phyloP scores from a whole-genome alignment of 1,284 basidiomycete genomes.

The Cystobasidium pallidum region DNA sequence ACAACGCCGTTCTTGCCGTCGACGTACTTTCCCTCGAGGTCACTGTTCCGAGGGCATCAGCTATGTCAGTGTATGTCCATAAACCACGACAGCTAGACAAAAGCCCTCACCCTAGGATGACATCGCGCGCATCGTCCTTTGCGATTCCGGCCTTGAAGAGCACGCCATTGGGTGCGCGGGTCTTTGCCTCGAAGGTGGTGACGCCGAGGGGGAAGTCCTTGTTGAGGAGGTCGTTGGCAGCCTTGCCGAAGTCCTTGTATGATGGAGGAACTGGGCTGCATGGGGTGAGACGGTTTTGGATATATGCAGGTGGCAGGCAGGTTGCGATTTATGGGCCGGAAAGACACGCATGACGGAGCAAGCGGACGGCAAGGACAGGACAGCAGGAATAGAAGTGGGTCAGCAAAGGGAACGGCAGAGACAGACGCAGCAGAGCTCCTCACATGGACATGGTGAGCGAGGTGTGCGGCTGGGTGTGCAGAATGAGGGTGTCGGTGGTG shows the following conservation, averaged over 20 bases:
- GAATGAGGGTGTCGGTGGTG: background rate
- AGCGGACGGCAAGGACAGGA: background rate
- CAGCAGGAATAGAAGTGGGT: too few species aligned
- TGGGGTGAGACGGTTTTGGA: background rate
- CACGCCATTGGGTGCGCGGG: conserved; percentile 72
- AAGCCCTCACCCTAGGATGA: conserved; percentile 66
- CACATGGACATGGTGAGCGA: background rate
- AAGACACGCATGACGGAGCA: conserved; percentile 19
- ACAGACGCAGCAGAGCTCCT: background rate
- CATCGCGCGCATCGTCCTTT: conserved; percentile 71
- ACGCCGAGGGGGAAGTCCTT: conserved; percentile 91
- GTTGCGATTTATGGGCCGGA: conserved; percentile 3
- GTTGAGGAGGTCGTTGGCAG: conserved; percentile 61
- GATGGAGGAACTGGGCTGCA: conserved; percentile 43
- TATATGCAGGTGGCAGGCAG: too few species aligned
- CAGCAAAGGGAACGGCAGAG: background rate
- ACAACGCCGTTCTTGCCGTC: conserved; percentile 86
- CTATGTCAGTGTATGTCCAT: background rate
- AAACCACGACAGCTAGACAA: too few species aligned
- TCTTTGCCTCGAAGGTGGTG: conserved; percentile 67
- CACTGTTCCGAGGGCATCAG: conserved; percentile 54
- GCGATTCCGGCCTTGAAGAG: conserved; percentile 64
- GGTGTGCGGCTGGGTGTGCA: conserved; percentile 1
- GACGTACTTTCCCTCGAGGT: conserved; percentile 84
- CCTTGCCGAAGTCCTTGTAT: conserved; percentile 44